A percentile compares a stretch with the other conserved stretches of the same genome.
phyloP scores from a whole-genome alignment of 2,329 filamentous ascomycete species.

The Colletotrichum endophyticum region DNA sequence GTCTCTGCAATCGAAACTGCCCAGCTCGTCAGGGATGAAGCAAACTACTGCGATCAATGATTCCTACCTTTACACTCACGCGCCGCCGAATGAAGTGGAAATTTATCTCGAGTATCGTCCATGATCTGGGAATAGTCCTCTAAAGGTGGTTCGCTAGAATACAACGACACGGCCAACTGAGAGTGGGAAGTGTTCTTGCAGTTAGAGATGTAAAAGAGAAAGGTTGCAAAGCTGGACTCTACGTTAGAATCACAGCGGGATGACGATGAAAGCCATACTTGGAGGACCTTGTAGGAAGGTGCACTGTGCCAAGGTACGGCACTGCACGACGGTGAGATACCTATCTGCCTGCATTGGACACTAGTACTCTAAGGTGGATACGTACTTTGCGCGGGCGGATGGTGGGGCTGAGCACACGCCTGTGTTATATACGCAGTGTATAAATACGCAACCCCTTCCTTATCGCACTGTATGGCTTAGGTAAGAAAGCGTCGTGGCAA shows the following conservation, averaged over 20 bases:
- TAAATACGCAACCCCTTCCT: background rate
- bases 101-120: constrained; percentile 61
- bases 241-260: background rate
- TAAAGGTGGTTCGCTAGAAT: background rate
- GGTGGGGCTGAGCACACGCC: background rate
- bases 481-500: background rate
- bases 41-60: background rate
- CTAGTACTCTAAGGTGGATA: no score
- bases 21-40: background rate
- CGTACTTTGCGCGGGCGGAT: no score
- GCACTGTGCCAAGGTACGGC: no score
- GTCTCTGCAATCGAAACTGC: constrained; percentile 76
- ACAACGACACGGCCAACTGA: background rate
- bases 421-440: background rate
- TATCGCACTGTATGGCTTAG: background rate
- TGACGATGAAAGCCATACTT: background rate
- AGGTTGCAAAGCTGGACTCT: background rate
- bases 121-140: background rate
- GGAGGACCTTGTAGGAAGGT: no score
- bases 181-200: background rate
- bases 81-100: constrained; percentile 85
- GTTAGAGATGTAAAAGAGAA: background rate
- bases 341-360: no score
- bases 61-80: constrained; percentile 80
- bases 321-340: no score